Conservation (phyloP, 1,139 yeast genomes). For the Hyphopichia fennica region DNA sequence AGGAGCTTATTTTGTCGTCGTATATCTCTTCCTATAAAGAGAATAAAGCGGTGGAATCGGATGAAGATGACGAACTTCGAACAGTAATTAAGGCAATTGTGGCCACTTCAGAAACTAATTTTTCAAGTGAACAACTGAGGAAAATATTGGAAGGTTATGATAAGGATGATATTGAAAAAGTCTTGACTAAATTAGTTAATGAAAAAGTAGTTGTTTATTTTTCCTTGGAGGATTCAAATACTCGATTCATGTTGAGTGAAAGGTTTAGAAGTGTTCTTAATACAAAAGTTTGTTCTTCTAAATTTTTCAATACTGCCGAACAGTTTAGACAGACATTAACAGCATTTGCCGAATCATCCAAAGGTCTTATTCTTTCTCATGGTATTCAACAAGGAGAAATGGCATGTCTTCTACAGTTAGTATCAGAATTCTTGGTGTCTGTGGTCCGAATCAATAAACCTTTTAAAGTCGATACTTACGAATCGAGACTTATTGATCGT, state of each 20-base stretch:
- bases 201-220: slow-evolving; percentile 54
- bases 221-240: slow-evolving; percentile 43
- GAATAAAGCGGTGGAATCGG: slow-evolving; percentile 14
- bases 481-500: slow-evolving; percentile 61
- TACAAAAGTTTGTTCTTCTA: slow-evolving; percentile 34
- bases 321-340: slow-evolving; percentile 40
- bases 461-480: slow-evolving; percentile 54
- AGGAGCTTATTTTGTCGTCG: slow-evolving; percentile 44
- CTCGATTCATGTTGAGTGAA: slow-evolving; percentile 61
- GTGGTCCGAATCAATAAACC: slow-evolving; percentile 55
- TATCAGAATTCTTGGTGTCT: slow-evolving; percentile 36
- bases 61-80: slow-evolving; percentile 32
- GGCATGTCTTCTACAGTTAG: slow-evolving; percentile 50
- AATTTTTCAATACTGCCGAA: slow-evolving; percentile 47
- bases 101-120: slow-evolving; percentile 52
- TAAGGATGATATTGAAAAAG: slow-evolving; percentile 46
- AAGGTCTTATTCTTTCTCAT: slow-evolving; percentile 59
- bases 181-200: slow-evolving; percentile 52
- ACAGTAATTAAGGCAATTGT: slow-evolving; percentile 57
- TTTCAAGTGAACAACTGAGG: slow-evolving; percentile 45
- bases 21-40: slow-evolving; percentile 36
- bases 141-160: slow-evolving; percentile 43
- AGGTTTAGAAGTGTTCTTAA: slow-evolving; percentile 43
- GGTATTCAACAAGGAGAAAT: slow-evolving; percentile 59
- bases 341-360: slow-evolving; percentile 37